Evolutionary conservation across 495 filamentous ascomycete genomes (phyloP).

Genomic region (Penicillium argentinense): DNA sequence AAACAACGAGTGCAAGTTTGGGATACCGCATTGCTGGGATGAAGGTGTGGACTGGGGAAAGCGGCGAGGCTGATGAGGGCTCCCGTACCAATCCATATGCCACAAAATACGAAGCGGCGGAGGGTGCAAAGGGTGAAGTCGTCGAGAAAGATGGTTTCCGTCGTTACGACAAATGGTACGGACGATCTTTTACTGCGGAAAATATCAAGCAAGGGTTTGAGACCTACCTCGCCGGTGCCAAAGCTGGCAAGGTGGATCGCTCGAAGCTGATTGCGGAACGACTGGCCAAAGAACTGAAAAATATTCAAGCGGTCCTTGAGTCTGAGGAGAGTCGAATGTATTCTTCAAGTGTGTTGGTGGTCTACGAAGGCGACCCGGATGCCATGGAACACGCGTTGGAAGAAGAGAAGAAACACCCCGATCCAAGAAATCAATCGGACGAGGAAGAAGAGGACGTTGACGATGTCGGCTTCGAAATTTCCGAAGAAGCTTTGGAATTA

Average conservation of each 20-base stretch:
- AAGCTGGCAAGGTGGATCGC: conserved; percentile 51
- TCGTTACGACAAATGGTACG: conserved; percentile 87
- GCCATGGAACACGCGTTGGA: conserved; percentile 66
- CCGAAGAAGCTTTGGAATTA: conserved; percentile 35
- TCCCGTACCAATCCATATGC: conserved; percentile 41
- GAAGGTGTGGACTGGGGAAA: conserved; percentile 77
- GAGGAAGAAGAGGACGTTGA: conserved; percentile 49
- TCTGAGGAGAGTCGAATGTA: conserved; percentile 90
- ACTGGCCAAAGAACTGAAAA: conserved; percentile 65
- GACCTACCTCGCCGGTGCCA: conserved; percentile 68
- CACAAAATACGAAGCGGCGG: conserved; percentile 39
- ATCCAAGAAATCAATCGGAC: conserved; percentile 26
- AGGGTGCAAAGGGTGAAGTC: conserved; percentile 36
- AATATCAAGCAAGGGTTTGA: conserved; percentile 75
- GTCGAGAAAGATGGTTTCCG: conserved; percentile 59
- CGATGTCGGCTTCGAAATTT: conserved; percentile 58
- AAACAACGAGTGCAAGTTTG: conserved; percentile 77
- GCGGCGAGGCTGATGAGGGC: conserved; percentile 43
- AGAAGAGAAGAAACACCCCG: conserved; percentile 49
- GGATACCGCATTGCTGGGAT: conserved; percentile 93
- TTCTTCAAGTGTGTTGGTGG: conserved; percentile 82
- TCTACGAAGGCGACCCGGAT: conserved; percentile 84
- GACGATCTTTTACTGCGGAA: conserved; percentile 66
- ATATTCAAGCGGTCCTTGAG: conserved; percentile 64
- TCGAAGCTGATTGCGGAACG: conserved; percentile 58